Percentiles rank a stretch among this genome's conserved stretches.
Evolutionary conservation across 345 rosid genomes (phyloP).

Genomic region (Barbarea vulgaris): DNA sequence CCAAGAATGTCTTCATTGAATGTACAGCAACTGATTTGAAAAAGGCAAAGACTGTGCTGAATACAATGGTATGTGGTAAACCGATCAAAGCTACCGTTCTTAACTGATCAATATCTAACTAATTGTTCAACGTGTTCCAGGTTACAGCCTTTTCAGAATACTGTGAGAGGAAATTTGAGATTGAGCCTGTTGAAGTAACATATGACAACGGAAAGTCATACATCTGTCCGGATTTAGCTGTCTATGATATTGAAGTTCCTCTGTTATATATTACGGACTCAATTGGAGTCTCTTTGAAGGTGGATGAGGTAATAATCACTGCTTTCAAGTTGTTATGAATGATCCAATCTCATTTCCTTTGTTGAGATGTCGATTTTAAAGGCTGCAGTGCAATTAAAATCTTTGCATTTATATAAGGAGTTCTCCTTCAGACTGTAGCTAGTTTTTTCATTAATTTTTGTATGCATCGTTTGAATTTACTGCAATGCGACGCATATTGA

Average conservation of each 20-base stretch:
- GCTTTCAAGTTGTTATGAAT: constrained; percentile 3
- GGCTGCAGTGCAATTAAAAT: background rate
- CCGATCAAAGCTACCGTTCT: constrained; percentile 8
- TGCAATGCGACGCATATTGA: background rate
- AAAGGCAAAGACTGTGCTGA: constrained; percentile 89
- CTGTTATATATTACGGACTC: constrained; percentile 68
- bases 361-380: no score
- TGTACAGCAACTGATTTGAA: constrained; percentile 95
- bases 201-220: constrained; percentile 62
- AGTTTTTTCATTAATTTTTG: background rate
- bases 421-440: constrained; percentile 10
- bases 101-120: constrained; percentile 12
- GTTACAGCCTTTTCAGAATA: constrained; percentile 76
- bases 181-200: constrained; percentile 90
- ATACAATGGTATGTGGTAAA: constrained; percentile 69
- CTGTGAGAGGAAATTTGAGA: constrained; percentile 74
- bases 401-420: background rate
- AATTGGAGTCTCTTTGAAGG: constrained; percentile 74
- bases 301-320: constrained; percentile 64
- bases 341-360: background rate
- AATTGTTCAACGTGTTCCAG: constrained; percentile 43
- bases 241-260: constrained; percentile 78
- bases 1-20: constrained; percentile 91
- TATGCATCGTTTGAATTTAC: background rate
- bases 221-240: constrained; percentile 74